Percentiles rank a stretch among this genome's conserved stretches.
phyloP scores from a whole-genome alignment of 1,139 yeast species.

The Magnusiomyces ingens region DNA sequence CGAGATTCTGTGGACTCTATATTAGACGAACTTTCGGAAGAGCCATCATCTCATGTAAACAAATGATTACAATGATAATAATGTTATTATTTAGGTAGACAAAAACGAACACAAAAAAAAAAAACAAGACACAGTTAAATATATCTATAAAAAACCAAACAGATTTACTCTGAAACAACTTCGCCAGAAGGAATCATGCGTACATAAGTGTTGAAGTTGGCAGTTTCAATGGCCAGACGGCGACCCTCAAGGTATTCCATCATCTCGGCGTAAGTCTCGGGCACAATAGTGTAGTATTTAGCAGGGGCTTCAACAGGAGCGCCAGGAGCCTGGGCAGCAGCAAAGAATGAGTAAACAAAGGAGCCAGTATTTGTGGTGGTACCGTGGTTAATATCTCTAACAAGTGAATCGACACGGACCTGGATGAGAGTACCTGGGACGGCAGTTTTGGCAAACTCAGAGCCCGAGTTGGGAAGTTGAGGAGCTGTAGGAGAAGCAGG shows the following conservation, averaged over 20 bases:
- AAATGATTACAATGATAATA: background rate
- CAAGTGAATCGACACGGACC: conserved; percentile 78
- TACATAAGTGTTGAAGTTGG: conserved; percentile 38
- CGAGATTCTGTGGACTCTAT: conserved; percentile 9
- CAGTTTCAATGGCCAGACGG: conserved; percentile 81
- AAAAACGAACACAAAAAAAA: background rate
- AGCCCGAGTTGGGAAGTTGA: conserved; percentile 8
- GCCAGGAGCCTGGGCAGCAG: conserved; percentile 40
- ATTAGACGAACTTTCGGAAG: background rate
- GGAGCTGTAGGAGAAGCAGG: background rate
- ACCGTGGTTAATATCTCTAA: conserved; percentile 57
- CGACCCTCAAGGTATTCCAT: conserved; percentile 85
- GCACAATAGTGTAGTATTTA: conserved; percentile 63
- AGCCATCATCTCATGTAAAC: background rate
- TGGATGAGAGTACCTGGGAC: conserved; percentile 86
- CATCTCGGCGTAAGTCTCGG: conserved; percentile 87
- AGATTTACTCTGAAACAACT: conserved; percentile 14
- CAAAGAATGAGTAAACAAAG: conserved; percentile 82
- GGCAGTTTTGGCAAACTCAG: conserved; percentile 23
- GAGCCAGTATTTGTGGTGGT: conserved; percentile 70
- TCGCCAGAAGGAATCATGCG: conserved; percentile 10
- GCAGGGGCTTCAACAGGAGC: conserved; percentile 22
- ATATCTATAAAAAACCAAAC: background rate
- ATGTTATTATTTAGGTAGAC: background rate
- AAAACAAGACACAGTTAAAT: background rate